Evolutionary conservation across 2,329 filamentous ascomycete species (phyloP), one percentile per base, ranked within the genome.

Genomic region (Fusarium sp.): DNA sequence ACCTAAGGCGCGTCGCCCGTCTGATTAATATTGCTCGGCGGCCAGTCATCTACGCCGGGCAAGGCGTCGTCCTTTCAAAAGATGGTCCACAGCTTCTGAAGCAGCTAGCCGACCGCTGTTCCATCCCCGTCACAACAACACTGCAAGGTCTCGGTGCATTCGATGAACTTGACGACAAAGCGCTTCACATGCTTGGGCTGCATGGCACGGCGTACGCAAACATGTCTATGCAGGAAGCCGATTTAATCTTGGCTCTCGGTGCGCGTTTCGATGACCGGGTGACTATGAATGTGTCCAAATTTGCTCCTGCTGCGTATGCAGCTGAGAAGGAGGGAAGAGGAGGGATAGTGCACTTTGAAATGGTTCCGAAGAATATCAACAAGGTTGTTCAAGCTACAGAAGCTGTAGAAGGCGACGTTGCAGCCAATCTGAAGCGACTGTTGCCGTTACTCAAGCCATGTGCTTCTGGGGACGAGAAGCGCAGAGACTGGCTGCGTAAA

Each of bases 301-400:
- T 98, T 72, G 96, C 94, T 1, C 96, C 96, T 6, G 88, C 89
- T 18, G 96, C 96, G n/a, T n/a, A n/a, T 1, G 95, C 93, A 6
- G 85, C 88, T 13, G 93, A 97, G 83, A 90, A 90, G 56, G n/a
- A n/a, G n/a, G n/a, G n/a, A n/a, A 92, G 94, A 67, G 96, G 96
- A 74, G 96, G 96, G 76, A 98, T 99, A 75, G 88, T 98, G n/a
- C 96, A 99, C 81, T 98, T 98, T 76, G 96, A 98, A 79, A 95
- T 99, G 76, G 92, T 98, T 91, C 95, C 96, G 74, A 99, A 99
- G 90, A 98, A 99, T 85, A 98, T 98, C 84, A 98, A 98, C 90
- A 99, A 98, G 88, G 94, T 98, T 39, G 92, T 99, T 15, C 93
- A 98, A 83, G 94, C 95, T 11, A 98, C 93, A 46, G 94, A 98